Evolutionary conservation across 2,329 filamentous ascomycete species (phyloP).

Genomic region (Penicillium hordei): DNA sequence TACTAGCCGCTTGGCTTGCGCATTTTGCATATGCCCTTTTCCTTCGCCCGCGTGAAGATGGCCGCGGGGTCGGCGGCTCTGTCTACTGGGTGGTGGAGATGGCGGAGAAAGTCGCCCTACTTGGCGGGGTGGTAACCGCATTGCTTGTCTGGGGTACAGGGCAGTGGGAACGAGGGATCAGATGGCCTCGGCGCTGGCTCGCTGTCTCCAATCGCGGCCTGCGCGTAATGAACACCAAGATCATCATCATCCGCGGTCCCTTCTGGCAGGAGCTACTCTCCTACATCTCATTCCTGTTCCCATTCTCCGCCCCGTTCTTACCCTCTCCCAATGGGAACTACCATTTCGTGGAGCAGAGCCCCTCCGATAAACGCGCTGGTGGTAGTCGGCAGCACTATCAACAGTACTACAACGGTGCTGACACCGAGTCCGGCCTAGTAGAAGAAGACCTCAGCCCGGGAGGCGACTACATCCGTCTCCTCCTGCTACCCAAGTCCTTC

Average conservation of each 20-base stretch:
- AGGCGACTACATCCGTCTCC: constrained; percentile 86
- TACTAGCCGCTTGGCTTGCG: constrained; percentile 76
- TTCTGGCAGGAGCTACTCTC: constrained; percentile 78
- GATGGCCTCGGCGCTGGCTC: constrained; percentile 92
- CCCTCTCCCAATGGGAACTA: constrained; percentile 66
- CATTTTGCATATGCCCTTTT: constrained; percentile 90
- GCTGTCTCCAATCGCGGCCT: constrained; percentile 85
- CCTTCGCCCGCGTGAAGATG: constrained; percentile 93
- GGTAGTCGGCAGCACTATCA: constrained; percentile 37
- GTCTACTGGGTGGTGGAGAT: constrained; percentile 97
- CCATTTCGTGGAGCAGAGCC: constrained; percentile 68
- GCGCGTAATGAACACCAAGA: constrained; percentile 91
- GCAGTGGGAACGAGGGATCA: constrained; percentile 91
- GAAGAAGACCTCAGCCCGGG: constrained; percentile 90
- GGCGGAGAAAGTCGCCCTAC: constrained; percentile 84
- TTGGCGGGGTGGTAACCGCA: constrained; percentile 83
- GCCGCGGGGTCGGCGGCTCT: constrained; percentile 82
- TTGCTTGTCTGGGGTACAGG: constrained; percentile 90
- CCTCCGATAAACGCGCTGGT: constrained; percentile 40
- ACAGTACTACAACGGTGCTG: constrained; percentile 53
- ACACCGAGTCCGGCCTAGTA: constrained; percentile 62
- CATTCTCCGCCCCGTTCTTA: constrained; percentile 67
- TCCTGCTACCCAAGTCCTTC: constrained; percentile 91
- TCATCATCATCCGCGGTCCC: constrained; percentile 80
- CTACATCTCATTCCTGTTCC: constrained; percentile 73